These are phyloP conservation scores for Moniliophthora roreri DNA, from an alignment of 1,284 basidiomycete genomes.

Conservation along the genomic window DNA sequence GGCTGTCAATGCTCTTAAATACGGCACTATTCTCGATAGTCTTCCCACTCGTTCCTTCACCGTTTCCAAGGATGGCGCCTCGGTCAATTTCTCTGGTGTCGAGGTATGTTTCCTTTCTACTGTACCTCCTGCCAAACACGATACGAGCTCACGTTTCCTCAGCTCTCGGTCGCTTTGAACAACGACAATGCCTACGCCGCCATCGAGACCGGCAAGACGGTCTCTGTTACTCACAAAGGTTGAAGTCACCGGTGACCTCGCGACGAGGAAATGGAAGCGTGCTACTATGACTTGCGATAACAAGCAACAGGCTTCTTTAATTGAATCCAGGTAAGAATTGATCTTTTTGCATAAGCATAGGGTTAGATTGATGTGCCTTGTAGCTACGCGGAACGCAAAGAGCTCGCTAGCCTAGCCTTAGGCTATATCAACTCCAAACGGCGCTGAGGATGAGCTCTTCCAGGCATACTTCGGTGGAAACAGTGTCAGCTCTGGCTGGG, in stretches of 20 bases:
- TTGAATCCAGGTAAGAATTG: conserved; percentile 28
- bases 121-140: too few relatives aligned
- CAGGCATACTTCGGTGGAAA: conserved; percentile 17
- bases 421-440: conserved; percentile 16
- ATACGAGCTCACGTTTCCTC: not conserved
- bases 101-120: conserved; percentile 37
- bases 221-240: conserved; percentile 39
- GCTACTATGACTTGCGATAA: conserved; percentile 32
- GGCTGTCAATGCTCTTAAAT: conserved; percentile 39
- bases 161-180: conserved; percentile 36
- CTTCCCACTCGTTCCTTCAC: conserved; percentile 44
- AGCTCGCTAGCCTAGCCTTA: conserved; percentile 14
- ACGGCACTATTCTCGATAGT: conserved; percentile 43
- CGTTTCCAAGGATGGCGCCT: conserved; percentile 39
- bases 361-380: not conserved
- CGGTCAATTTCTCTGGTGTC: conserved; percentile 41
- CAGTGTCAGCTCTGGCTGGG: conserved; percentile 8
- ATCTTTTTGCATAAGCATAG: too few relatives aligned
- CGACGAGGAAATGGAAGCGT: conserved; percentile 25
- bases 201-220: conserved; percentile 39
- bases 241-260: conserved; percentile 26
- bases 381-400: conserved; percentile 18
- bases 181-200: conserved; percentile 38
- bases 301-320: conserved; percentile 29
- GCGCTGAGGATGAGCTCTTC: conserved; percentile 16